Percentiles rank a stretch among this genome's conserved stretches.
These are phyloP conservation scores for Aspergillus ruber DNA, from an alignment of 2,329 filamentous ascomycete genomes.

Conservation along the genomic window DNA sequence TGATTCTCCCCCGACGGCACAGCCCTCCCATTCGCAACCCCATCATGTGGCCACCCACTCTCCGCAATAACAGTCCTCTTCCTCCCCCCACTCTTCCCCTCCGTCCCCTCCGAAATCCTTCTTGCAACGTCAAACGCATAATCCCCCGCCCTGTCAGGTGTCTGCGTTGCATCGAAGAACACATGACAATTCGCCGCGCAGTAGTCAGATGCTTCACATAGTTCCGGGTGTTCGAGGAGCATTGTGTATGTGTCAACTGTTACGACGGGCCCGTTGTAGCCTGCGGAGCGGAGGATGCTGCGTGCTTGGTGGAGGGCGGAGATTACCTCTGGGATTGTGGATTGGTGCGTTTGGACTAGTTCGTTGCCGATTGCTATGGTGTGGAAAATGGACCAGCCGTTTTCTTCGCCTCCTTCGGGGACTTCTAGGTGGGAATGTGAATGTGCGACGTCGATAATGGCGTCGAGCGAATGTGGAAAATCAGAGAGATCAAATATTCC, in stretches of 20 bases:
- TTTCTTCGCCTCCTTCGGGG: conserved; percentile 8
- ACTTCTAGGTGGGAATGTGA: no score
- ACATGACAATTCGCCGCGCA: conserved; percentile 77
- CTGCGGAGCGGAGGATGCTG: conserved; percentile 51
- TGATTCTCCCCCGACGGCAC: conserved; percentile 65
- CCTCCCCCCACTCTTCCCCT: conserved; percentile 20
- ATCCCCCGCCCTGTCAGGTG: conserved; percentile 55
- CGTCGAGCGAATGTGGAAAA: conserved; percentile 52
- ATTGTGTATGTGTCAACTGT: conserved; percentile 73
- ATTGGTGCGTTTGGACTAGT: conserved; percentile 60
- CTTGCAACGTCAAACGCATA: conserved; percentile 58
- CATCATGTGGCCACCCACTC: conserved; percentile 74
- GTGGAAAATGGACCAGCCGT: conserved; percentile 63
- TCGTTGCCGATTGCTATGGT: conserved; percentile 78
- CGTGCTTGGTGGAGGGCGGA: conserved; percentile 55
- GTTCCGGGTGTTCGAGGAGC: conserved; percentile 57
- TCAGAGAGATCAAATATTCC: conserved; percentile 63
- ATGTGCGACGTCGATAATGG: conserved; percentile 54
- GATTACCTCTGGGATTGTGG: conserved; percentile 49
- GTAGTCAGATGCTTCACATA: conserved; percentile 70
- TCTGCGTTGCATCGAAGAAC: conserved; percentile 66
- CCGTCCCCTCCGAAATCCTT: conserved; percentile 40
- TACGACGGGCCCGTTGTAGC: conserved; percentile 68
- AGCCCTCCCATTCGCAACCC: conserved; percentile 59
- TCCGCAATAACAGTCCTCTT: conserved; percentile 71